Evolutionary conservation across 2,329 filamentous ascomycete species (phyloP).

Genomic region (Herpotrichia juniperi): DNA sequence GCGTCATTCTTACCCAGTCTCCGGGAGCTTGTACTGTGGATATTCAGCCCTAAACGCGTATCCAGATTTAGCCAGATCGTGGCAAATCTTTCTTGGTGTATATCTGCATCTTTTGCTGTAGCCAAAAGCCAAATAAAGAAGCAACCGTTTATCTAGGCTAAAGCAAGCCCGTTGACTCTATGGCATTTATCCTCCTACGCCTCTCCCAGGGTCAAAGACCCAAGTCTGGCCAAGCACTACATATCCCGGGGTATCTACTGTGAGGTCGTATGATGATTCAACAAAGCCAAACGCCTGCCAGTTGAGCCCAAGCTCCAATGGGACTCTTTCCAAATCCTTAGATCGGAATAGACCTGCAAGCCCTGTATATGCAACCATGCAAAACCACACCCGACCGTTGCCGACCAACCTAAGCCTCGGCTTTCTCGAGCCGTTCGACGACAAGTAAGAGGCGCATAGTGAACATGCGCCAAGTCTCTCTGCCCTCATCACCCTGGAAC

Average conservation of each 20-base stretch:
- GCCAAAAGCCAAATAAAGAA: too few species aligned
- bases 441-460: constrained; percentile 61
- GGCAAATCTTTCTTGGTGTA: constrained; percentile 12
- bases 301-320: not conserved
- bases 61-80: constrained; percentile 13
- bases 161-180: not conserved
- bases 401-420: constrained; percentile 8
- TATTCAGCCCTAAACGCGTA: constrained; percentile 12
- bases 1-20: constrained; percentile 14
- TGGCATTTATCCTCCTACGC: not conserved
- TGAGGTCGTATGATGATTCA: not conserved
- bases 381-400: constrained; percentile 8
- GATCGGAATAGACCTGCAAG: not conserved
- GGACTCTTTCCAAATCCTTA: not conserved
- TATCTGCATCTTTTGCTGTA: not conserved
- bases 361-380: not conserved
- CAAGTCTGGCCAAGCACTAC: too few species aligned
- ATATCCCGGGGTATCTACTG: constrained; percentile 5
- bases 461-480: constrained; percentile 55
- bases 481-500: constrained; percentile 55
- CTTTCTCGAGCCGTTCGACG: constrained; percentile 51
- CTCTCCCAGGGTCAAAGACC: too few species aligned
- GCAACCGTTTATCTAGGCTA: too few species aligned
- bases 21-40: constrained; percentile 6
- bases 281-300: constrained; percentile 3